Evolutionary conservation across 257 asterid genomes (phyloP).

Genomic region (Knoxia roxburghii): DNA sequence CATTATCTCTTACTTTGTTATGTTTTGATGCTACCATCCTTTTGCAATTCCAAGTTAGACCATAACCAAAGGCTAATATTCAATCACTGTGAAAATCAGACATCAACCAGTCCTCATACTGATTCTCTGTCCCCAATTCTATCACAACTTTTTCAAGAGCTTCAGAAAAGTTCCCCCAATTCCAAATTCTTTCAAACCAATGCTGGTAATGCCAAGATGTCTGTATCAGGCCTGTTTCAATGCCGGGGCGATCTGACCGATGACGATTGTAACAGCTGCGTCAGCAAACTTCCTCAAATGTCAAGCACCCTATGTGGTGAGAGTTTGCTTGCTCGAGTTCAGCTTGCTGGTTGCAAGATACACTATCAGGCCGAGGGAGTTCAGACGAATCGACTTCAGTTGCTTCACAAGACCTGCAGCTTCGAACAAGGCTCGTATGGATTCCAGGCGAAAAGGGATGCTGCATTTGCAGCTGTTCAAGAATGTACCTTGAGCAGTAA

Average conservation of each 20-base stretch:
- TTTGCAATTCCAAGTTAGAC: constrained; percentile 18
- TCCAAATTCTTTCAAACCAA: constrained; percentile 49
- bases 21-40: constrained; percentile 19
- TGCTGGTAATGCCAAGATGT: constrained; percentile 27
- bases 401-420: constrained; percentile 52
- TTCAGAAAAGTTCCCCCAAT: constrained; percentile 31
- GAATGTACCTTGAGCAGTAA: constrained; percentile 32
- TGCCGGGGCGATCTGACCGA: constrained; percentile 43
- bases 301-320: constrained; percentile 33
- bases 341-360: constrained; percentile 55
- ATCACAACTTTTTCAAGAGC: constrained; percentile 39
- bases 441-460: constrained; percentile 38
- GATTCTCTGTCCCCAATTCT: constrained; percentile 26
- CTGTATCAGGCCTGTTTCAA: constrained; percentile 54
- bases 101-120: constrained; percentile 22
- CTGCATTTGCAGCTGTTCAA: constrained; percentile 49
- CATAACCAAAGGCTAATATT: constrained; percentile 33
- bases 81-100: constrained; percentile 41
- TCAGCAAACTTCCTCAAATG: constrained; percentile 26
- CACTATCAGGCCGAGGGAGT: constrained; percentile 45
- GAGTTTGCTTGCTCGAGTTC: constrained; percentile 47
- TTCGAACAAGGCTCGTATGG: constrained; percentile 9
- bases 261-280: constrained; percentile 46
- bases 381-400: constrained; percentile 14
- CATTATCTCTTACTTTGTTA: constrained; percentile 18